Conservation (phyloP, 805 yeast genomes). For the Starmerella riodocensis region DNA sequence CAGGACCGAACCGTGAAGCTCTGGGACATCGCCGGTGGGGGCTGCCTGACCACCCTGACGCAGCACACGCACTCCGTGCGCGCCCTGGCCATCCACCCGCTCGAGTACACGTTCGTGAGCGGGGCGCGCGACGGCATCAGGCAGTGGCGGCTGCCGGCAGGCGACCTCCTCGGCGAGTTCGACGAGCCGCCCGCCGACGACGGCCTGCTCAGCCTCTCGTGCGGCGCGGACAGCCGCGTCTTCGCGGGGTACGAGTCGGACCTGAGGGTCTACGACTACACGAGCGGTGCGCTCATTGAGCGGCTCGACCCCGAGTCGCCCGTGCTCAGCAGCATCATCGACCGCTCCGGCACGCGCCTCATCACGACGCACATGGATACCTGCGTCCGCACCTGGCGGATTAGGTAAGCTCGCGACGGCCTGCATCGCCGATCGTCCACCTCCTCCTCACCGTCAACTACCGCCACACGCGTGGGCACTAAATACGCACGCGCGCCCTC, state of each 20-base stretch:
- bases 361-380: slow-evolving; percentile 88
- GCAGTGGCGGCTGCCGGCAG: slow-evolving; percentile 74
- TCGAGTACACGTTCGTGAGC: slow-evolving; percentile 60
- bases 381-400: slow-evolving; percentile 45
- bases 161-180: slow-evolving; percentile 51
- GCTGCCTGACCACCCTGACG: slow-evolving; percentile 56
- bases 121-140: slow-evolving; percentile 71
- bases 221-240: slow-evolving; percentile 37
- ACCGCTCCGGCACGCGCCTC: slow-evolving; percentile 63
- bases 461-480: too few species aligned
- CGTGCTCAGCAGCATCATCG: slow-evolving; percentile 59
- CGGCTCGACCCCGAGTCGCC: slow-evolving; percentile 51
- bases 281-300: slow-evolving; percentile 42
- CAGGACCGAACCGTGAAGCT: slow-evolving; percentile 72
- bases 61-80: slow-evolving; percentile 78
- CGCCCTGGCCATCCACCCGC: slow-evolving; percentile 53
- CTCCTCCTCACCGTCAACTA: too few species aligned
- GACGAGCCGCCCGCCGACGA: slow-evolving; percentile 28
- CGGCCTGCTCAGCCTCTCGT: slow-evolving; percentile 14
- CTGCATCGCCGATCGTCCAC: too few species aligned
- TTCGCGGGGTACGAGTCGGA: slow-evolving; percentile 85
- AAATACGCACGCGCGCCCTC: too few species aligned
- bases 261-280: slow-evolving; percentile 61
- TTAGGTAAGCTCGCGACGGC: too few species aligned
- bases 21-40: slow-evolving; percentile 85